These are phyloP conservation scores for Cercospora nicotianae DNA, from an alignment of 2,329 filamentous ascomycete species.

Conservation along the genomic window DNA sequence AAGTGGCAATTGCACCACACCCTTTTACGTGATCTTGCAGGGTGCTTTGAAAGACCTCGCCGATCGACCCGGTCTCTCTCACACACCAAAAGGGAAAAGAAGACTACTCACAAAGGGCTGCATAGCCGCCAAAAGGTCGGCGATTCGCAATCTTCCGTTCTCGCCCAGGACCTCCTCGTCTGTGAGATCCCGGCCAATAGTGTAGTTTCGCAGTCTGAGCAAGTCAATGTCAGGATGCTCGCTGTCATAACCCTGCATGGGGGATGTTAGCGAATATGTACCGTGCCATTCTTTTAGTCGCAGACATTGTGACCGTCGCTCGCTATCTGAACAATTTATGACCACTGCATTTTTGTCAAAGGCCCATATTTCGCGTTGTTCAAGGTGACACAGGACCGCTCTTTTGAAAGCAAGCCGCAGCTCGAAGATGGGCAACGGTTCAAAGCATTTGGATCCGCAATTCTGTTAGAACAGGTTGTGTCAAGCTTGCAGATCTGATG, in stretches of 20 bases:
- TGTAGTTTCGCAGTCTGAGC: constrained; percentile 77
- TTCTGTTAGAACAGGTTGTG: background rate
- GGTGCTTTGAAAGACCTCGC: background rate
- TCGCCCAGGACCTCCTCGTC: constrained; percentile 65
- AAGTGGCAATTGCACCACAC: background rate
- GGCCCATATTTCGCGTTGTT: background rate
- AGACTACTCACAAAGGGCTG: constrained; percentile 71
- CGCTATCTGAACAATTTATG: background rate
- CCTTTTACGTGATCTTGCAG: background rate
- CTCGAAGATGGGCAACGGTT: background rate
- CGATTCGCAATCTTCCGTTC: constrained; percentile 65
- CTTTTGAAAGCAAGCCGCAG: background rate
- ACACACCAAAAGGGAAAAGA: background rate
- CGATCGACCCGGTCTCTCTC: background rate
- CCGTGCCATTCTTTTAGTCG: background rate
- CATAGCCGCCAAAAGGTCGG: constrained; percentile 65
- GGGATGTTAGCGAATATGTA: constrained; percentile 10
- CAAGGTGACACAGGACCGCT: background rate
- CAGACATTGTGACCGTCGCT: background rate
- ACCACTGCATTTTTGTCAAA: background rate
- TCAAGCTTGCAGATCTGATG: background rate
- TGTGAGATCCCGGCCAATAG: constrained; percentile 64
- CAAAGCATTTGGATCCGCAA: background rate
- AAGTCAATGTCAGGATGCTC: constrained; percentile 79
- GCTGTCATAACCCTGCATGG: constrained; percentile 65